A percentile compares a stretch with the other conserved stretches of the same genome.
phyloP scores from a whole-genome alignment of 306 rosid species.

The Pterocarpus santalinus region DNA sequence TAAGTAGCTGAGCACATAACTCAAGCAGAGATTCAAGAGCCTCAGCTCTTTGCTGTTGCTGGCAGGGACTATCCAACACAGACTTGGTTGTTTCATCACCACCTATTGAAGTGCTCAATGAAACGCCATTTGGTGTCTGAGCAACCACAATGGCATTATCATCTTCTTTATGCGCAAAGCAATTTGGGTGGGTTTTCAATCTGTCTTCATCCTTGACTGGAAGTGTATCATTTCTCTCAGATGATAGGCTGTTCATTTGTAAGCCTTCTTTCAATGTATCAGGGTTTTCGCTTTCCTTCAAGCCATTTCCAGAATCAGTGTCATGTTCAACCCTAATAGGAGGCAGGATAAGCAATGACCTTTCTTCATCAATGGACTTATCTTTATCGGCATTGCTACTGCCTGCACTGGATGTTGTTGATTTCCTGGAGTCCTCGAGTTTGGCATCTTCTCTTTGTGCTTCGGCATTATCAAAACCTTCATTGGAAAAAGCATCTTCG shows the following conservation, averaged over 20 bases:
- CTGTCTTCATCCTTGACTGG: slow-evolving; percentile 50
- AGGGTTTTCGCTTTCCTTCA: slow-evolving; percentile 44
- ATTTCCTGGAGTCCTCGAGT: slow-evolving; percentile 51
- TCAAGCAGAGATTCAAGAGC: slow-evolving; percentile 91
- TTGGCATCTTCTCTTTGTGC: slow-evolving; percentile 46
- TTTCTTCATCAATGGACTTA: slow-evolving; percentile 57
- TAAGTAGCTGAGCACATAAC: slow-evolving; percentile 83
- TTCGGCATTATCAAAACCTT: slow-evolving; percentile 46
- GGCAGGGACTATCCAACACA: slow-evolving; percentile 58
- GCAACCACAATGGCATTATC: slow-evolving; percentile 39
- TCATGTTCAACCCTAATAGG: slow-evolving; percentile 39
- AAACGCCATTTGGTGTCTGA: slow-evolving; percentile 27
- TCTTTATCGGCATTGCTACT: slow-evolving; percentile 49
- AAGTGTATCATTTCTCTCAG: slow-evolving; percentile 47
- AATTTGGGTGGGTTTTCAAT: slow-evolving; percentile 42
- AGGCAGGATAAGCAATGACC: slow-evolving; percentile 46
- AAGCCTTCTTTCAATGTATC: slow-evolving; percentile 43
- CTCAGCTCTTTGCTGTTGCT: slow-evolving; percentile 84
- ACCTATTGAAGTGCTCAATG: slow-evolving; percentile 46
- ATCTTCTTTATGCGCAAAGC: slow-evolving; percentile 48
- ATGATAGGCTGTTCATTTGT: slow-evolving; percentile 39
- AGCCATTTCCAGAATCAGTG: slow-evolving; percentile 46
- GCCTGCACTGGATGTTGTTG: slow-evolving; percentile 46
- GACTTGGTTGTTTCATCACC: slow-evolving; percentile 58
- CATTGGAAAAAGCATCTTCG: slow-evolving; percentile 38